These are phyloP conservation scores for Suillus alpinus DNA, from an alignment of 768 basidiomycete genomes.

Conservation along the genomic window DNA sequence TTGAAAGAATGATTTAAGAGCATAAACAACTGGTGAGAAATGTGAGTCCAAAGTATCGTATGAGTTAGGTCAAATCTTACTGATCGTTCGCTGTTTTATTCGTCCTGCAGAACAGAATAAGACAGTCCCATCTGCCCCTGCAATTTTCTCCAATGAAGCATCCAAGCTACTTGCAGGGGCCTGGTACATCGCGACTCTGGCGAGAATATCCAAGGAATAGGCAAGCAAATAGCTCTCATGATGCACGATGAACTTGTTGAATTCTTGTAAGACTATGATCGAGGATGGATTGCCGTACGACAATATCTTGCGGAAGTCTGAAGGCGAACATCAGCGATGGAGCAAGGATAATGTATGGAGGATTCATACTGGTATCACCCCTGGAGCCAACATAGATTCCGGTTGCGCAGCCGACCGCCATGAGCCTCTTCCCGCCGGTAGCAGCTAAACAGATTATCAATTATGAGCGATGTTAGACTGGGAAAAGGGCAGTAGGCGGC, in stretches of 20 bases:
- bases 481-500: constrained; percentile 17
- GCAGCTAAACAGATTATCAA: constrained; percentile 31
- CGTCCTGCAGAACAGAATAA: constrained; percentile 59
- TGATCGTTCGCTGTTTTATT: constrained; percentile 50
- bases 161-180: constrained; percentile 45
- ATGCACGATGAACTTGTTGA: constrained; percentile 69
- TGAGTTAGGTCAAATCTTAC: constrained; percentile 33
- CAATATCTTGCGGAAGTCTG: constrained; percentile 64
- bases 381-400: constrained; percentile 67
- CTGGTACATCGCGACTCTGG: constrained; percentile 52
- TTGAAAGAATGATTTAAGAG: constrained; percentile 59
- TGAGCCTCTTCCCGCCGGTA: constrained; percentile 48
- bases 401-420: constrained; percentile 63
- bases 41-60: neutral
- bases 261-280: constrained; percentile 56
- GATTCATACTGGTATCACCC: constrained; percentile 50
- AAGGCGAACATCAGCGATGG: constrained; percentile 1
- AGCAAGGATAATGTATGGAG: neutral
- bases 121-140: constrained; percentile 51
- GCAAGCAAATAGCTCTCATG: constrained; percentile 54
- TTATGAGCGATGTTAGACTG: neutral
- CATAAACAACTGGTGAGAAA: constrained; percentile 57
- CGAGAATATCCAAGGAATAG: constrained; percentile 72
- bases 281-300: constrained; percentile 45
- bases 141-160: constrained; percentile 60